phyloP scores from a whole-genome alignment of 441 rosid genomes.

The Populus hybrid region DNA sequence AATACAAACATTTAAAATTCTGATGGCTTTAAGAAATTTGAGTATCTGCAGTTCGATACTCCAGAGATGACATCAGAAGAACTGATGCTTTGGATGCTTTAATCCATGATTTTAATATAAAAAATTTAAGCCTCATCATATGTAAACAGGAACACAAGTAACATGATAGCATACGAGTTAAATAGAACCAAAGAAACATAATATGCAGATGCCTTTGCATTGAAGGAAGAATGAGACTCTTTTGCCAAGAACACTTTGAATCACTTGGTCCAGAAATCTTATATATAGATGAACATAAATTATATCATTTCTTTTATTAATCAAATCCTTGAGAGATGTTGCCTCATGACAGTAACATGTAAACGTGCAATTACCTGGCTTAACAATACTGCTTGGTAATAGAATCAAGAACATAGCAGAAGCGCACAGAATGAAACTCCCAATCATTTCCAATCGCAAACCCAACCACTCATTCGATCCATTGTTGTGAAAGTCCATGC shows the following conservation, averaged over 20 bases:
- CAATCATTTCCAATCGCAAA: slow-evolving; percentile 79
- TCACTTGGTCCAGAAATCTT: background rate
- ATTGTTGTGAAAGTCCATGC: slow-evolving; percentile 88
- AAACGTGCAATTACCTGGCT: slow-evolving; percentile 56
- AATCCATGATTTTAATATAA: background rate
- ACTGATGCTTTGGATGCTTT: background rate
- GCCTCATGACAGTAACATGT: background rate
- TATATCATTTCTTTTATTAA: background rate
- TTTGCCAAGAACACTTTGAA: background rate
- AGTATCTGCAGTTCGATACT: background rate
- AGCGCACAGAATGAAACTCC: slow-evolving; percentile 73
- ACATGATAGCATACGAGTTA: too few species aligned
- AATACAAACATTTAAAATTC: background rate
- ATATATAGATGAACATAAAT: background rate
- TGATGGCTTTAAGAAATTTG: slow-evolving; percentile 4
- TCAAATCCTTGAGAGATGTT: background rate
- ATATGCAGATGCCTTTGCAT: background rate
- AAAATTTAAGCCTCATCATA: background rate
- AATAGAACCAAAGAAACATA: background rate
- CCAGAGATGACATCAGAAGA: background rate
- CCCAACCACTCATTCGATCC: slow-evolving; percentile 96
- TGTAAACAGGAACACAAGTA: background rate
- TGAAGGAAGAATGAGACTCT: background rate
- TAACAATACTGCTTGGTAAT: slow-evolving; percentile 74
- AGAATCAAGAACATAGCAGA: slow-evolving; percentile 83